These are phyloP conservation scores for Periglandula ipomoeae DNA, from an alignment of 2,329 filamentous ascomycete species.

Conservation along the genomic window DNA sequence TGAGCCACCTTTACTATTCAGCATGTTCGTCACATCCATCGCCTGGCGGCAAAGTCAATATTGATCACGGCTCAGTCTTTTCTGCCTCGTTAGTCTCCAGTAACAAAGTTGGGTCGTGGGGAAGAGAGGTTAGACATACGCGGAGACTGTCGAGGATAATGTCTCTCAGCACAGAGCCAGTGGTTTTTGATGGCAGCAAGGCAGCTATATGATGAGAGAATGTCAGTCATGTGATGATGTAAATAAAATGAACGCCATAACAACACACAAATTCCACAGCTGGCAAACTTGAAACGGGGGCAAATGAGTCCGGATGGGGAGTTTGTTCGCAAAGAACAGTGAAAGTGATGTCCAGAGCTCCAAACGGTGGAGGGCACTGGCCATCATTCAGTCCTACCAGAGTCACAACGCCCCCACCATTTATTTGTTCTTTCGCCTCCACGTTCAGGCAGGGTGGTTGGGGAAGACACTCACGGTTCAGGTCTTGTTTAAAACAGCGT, in stretches of 20 bases:
- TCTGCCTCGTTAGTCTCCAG: slow-evolving; percentile 6
- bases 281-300: background rate
- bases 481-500: background rate
- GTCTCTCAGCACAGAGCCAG: slow-evolving; percentile 16
- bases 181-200: background rate
- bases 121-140: slow-evolving; percentile 3
- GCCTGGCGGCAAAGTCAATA: slow-evolving; percentile 37
- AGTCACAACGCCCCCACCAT: background rate
- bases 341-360: background rate
- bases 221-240: slow-evolving; percentile 3
- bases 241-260: background rate
- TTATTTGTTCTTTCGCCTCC: slow-evolving; percentile 3
- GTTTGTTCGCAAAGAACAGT: background rate
- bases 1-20: slow-evolving; percentile 38
- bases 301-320: background rate
- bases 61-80: slow-evolving; percentile 27
- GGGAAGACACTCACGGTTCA: background rate
- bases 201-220: background rate
- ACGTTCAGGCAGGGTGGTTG: background rate
- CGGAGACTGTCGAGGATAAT: slow-evolving; percentile 10
- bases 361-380: background rate
- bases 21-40: slow-evolving; percentile 44
- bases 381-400: background rate
- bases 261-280: background rate
- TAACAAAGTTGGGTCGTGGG: background rate